Evolutionary conservation across 192 early-diverging fungal species (phyloP), one percentile per base, ranked within the genome.

Genomic region (Pilaira anomala): DNA sequence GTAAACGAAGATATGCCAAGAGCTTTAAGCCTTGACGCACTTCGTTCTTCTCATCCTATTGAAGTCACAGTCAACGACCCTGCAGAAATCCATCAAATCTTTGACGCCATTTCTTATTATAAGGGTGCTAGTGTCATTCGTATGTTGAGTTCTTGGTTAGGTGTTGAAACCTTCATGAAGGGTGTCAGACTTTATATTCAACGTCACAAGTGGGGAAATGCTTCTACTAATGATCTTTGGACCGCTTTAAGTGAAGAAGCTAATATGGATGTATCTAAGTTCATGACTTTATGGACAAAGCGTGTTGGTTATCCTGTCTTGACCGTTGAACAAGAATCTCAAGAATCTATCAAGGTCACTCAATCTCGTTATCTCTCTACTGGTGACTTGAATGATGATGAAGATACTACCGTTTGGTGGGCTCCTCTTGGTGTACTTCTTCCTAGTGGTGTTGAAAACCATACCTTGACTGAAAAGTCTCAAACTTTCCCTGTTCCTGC

Each of bases 51-150:
- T 48, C 96, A 98, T 73, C 94, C 94, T 39, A 95, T 98, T 62
- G 87, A 97, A 65, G 94, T 98, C 4, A 83, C 83, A 3, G 91
- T 96, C 62, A 83, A 80, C 25, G 85, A 88, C 69, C 87, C 94
- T 18, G 77, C 88, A 26, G 91, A 97, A 73, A 93, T 98, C 72
- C 79, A 83, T 66, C 91, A 97, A 73, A 97, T 98, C 64, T 98
- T 98, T 68, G 96, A 98, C 71, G 92, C 91, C 21, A 95, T 98
- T 28, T 86, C 83, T 44, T 91, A 91, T 69, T 85, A 84, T 66
- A 97, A 98, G 76, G 96, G 96, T 18, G 93, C 91, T 6, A 89
- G 86, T 46, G 92, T 95, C 48, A 98, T 98, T 55, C 87, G 94
- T 48, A 96, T 97, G 95, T 75, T 98, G 58, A 88, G 87, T 63